Evolutionary conservation across 192 early-diverging fungal species (phyloP).

Genomic region (Coemansia sp.): DNA sequence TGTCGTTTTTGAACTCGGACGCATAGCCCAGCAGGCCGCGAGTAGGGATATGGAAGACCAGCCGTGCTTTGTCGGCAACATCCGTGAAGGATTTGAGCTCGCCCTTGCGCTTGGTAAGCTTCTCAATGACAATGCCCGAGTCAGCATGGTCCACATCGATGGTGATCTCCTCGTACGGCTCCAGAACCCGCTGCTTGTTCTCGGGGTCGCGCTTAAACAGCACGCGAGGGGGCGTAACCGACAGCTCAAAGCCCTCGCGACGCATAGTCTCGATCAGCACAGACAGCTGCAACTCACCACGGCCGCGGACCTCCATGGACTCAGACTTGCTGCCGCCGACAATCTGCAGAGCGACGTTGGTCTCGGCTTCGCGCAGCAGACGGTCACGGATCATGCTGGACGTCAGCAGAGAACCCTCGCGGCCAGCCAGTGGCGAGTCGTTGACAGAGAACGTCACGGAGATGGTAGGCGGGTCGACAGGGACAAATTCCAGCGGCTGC

Average conservation of each 20-base stretch:
- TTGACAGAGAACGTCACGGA: slow-evolving; percentile 84
- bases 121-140: slow-evolving; percentile 79
- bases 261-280: slow-evolving; percentile 89
- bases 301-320: slow-evolving; percentile 79
- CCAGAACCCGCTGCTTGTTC: slow-evolving; percentile 56
- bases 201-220: slow-evolving; percentile 66
- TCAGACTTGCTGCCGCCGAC: slow-evolving; percentile 64
- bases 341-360: slow-evolving; percentile 77
- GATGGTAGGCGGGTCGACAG: slow-evolving; percentile 83
- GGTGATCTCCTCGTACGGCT: slow-evolving; percentile 83
- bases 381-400: slow-evolving; percentile 77
- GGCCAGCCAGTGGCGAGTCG: slow-evolving; percentile 80
- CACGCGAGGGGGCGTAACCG: slow-evolving; percentile 78
- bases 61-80: slow-evolving; percentile 67
- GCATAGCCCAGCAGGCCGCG: slow-evolving; percentile 80
- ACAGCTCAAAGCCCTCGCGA: slow-evolving; percentile 83
- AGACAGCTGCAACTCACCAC: slow-evolving; percentile 85
- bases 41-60: slow-evolving; percentile 79
- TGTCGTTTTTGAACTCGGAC: slow-evolving; percentile 88
- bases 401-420: slow-evolving; percentile 72
- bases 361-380: slow-evolving; percentile 72
- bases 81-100: slow-evolving; percentile 73
- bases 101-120: slow-evolving; percentile 78
- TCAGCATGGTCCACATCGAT: slow-evolving; percentile 72
- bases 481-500: slow-evolving; percentile 68